Evolutionary conservation across 805 yeast species (phyloP).

Genomic region (Kuraishia floccosa): DNA sequence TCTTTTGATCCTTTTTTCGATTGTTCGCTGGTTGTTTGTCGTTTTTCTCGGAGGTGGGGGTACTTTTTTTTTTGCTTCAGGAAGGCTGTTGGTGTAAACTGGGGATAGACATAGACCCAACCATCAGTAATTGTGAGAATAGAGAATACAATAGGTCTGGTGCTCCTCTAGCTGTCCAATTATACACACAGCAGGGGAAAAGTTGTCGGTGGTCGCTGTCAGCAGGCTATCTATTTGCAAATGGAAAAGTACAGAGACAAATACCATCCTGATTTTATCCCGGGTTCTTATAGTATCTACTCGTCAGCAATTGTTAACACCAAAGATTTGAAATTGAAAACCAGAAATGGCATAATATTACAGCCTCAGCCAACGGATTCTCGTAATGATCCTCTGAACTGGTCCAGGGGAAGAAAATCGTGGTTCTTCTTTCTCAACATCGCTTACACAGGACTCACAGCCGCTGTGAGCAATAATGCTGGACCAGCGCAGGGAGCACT

Average conservation of each 20-base stretch:
- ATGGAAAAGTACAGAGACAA: slow-evolving; percentile 24
- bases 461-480: slow-evolving; percentile 39
- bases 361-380: slow-evolving; percentile 58
- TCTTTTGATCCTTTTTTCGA: too few relatives aligned
- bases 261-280: slow-evolving; percentile 29
- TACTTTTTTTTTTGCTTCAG: too few relatives aligned
- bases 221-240: background rate
- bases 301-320: slow-evolving; percentile 21
- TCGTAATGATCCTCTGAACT: slow-evolving; percentile 55
- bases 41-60: too few relatives aligned
- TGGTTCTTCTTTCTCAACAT: slow-evolving; percentile 20
- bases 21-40: too few relatives aligned
- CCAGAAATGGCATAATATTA: slow-evolving; percentile 28
- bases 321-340: slow-evolving; percentile 16
- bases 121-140: too few relatives aligned
- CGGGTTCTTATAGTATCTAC: slow-evolving; percentile 46
- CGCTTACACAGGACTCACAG: slow-evolving; percentile 31
- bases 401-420: slow-evolving; percentile 27
- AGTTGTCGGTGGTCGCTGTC: background rate
- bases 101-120: too few relatives aligned
- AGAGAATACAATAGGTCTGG: too few relatives aligned
- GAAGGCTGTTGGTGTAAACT: too few relatives aligned
- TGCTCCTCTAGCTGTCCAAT: too few relatives aligned
- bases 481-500: slow-evolving; percentile 35
- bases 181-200: background rate